These are phyloP conservation scores for Fraxinus sp. DNA, from an alignment of 305 asterid species.

Conservation along the genomic window DNA sequence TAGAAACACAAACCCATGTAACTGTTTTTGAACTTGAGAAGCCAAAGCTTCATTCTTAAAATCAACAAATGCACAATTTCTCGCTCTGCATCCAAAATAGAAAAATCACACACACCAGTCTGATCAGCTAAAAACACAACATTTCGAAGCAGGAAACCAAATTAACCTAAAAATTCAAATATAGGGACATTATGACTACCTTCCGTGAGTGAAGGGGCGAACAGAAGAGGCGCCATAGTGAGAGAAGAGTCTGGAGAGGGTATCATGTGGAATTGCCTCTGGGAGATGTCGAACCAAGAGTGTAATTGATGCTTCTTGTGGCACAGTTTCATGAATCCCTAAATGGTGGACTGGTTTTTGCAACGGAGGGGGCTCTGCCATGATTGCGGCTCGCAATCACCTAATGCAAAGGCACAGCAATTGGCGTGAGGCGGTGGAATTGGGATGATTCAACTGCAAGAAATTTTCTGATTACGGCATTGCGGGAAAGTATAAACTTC, in stretches of 20 bases:
- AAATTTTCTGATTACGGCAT: neutral
- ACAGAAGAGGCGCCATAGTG: slow-evolving; percentile 80
- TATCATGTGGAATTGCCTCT: slow-evolving; percentile 70
- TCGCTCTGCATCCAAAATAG: slow-evolving; percentile 42
- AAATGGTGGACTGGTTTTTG: slow-evolving; percentile 8
- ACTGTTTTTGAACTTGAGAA: slow-evolving; percentile 71
- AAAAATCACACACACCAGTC: slow-evolving; percentile 9
- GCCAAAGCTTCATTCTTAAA: slow-evolving; percentile 66
- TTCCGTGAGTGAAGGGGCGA: slow-evolving; percentile 62
- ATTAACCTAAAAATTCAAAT: neutral
- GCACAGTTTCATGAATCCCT: neutral
- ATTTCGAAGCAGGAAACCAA: neutral
- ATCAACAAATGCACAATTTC: slow-evolving; percentile 77
- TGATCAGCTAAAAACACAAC: slow-evolving; percentile 2
- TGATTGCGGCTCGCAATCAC: slow-evolving; percentile 12
- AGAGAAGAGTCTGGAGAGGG: slow-evolving; percentile 67
- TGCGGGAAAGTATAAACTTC: neutral
- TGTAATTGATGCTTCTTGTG: slow-evolving; percentile 32
- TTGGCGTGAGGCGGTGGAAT: neutral
- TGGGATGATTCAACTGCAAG: neutral
- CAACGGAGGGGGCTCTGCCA: slow-evolving; percentile 28
- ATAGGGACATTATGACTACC: slow-evolving; percentile 27
- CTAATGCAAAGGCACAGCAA: neutral
- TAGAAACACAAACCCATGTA: slow-evolving; percentile 57
- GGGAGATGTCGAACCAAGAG: slow-evolving; percentile 89